phyloP scores from a whole-genome alignment of 106 monocot species.

The Dendrobium catenatum region DNA sequence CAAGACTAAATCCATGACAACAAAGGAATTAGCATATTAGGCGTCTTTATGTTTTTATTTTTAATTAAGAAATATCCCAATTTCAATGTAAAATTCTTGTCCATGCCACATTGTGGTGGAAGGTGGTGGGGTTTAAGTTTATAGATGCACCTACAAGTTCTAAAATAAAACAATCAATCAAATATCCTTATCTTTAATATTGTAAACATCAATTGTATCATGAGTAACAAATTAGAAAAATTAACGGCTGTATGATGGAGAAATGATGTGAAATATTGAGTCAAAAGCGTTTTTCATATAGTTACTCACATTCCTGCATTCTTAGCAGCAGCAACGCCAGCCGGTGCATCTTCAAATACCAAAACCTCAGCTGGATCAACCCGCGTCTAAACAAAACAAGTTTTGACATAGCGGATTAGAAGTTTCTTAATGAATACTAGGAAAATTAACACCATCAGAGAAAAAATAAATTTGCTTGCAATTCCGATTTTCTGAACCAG shows the following conservation, averaged over 20 bases:
- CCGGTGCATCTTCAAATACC: slow-evolving; percentile 77
- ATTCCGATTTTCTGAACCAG: background rate
- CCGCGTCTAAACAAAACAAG: slow-evolving; percentile 15
- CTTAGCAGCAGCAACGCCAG: slow-evolving; percentile 70
- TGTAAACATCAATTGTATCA: background rate
- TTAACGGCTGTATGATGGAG: background rate
- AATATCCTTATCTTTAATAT: background rate
- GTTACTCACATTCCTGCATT: slow-evolving; percentile 65
- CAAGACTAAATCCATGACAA: too few relatives aligned
- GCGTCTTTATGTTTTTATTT: too few relatives aligned
- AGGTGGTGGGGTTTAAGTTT: too few relatives aligned
- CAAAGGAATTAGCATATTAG: too few relatives aligned
- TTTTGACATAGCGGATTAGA: background rate
- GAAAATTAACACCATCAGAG: background rate
- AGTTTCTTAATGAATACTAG: background rate
- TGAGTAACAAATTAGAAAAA: background rate
- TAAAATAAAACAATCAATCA: too few relatives aligned
- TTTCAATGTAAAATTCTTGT: too few relatives aligned
- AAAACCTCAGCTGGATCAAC: slow-evolving; percentile 48
- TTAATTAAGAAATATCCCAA: too few relatives aligned
- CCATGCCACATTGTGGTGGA: too few relatives aligned
- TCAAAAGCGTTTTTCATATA: background rate
- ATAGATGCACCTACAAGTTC: too few relatives aligned
- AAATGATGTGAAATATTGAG: background rate
- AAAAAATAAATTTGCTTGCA: background rate